Conservation (phyloP, 306 rosid genomes). For the Rosa multiflora region DNA sequence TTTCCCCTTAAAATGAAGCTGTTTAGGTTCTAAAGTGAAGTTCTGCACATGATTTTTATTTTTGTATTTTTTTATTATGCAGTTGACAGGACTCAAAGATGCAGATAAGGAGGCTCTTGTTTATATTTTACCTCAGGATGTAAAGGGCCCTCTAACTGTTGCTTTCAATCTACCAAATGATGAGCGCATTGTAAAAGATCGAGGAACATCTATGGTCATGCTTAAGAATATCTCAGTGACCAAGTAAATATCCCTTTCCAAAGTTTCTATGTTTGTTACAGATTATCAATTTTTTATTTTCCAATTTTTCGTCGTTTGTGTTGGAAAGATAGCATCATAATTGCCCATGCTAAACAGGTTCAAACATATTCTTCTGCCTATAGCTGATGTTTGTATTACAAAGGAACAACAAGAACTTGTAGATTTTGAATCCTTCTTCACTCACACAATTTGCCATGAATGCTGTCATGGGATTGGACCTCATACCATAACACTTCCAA, state of each 20-base stretch:
- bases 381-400: constrained; percentile 67
- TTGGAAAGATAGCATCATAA: constrained; percentile 13
- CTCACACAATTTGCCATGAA: constrained; percentile 94
- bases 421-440: constrained; percentile 93
- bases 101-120: constrained; percentile 69
- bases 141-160: constrained; percentile 93
- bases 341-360: constrained; percentile 57
- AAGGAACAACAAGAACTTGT: constrained; percentile 71
- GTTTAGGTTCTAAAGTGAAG: constrained; percentile 6
- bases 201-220: constrained; percentile 95
- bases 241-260: constrained; percentile 54
- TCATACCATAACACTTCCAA: constrained; percentile 84
- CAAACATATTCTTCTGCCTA: constrained; percentile 81
- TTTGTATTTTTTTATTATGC: constrained; percentile 23
- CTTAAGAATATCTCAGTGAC: constrained; percentile 98
- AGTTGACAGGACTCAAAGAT: constrained; percentile 71
- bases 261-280: constrained; percentile 16
- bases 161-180: constrained; percentile 98
- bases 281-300: constrained; percentile 15
- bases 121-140: constrained; percentile 62
- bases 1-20: not conserved
- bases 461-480: constrained; percentile 99
- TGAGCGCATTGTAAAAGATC: constrained; percentile 79
- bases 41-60: not conserved
- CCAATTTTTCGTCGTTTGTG: constrained; percentile 14